Conservation (phyloP, 75 land plant species). For the Chamaecyparis obtusa region DNA sequence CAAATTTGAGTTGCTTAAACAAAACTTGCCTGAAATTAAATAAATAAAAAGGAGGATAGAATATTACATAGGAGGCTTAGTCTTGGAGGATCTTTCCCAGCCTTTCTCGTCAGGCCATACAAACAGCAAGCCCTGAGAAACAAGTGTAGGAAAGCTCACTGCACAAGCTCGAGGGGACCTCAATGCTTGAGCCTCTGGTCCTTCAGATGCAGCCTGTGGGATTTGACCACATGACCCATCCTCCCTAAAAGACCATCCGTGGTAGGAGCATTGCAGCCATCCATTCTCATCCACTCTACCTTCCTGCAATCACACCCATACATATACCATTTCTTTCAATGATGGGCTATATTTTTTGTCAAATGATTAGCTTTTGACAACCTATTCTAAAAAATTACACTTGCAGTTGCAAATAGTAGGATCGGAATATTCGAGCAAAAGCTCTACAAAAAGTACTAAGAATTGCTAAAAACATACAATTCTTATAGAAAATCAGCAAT, state of each 20-base stretch:
- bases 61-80: slow-evolving; percentile 73
- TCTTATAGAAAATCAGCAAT: not conserved
- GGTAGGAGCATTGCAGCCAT: slow-evolving; percentile 94
- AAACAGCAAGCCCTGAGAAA: slow-evolving; percentile 92
- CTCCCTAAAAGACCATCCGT: slow-evolving; percentile 95
- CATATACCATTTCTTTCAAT: not conserved
- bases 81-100: slow-evolving; percentile 65
- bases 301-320: slow-evolving; percentile 47
- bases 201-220: slow-evolving; percentile 85
- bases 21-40: not conserved
- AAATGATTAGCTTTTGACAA: not conserved
- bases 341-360: not conserved
- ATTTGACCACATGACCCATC: slow-evolving; percentile 80
- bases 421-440: not conserved
- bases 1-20: not conserved
- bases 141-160: slow-evolving; percentile 63
- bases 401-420: too few species aligned
- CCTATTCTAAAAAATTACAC: not conserved
- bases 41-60: not conserved
- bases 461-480: not conserved
- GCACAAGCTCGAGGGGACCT: slow-evolving; percentile 85
- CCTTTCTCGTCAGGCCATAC: slow-evolving; percentile 99
- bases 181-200: slow-evolving; percentile 87
- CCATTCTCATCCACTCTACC: slow-evolving; percentile 96
- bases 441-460: not conserved